Evolutionary conservation across 2,329 filamentous ascomycete genomes (phyloP).

Genomic region (Cladophialophora psammophila): DNA sequence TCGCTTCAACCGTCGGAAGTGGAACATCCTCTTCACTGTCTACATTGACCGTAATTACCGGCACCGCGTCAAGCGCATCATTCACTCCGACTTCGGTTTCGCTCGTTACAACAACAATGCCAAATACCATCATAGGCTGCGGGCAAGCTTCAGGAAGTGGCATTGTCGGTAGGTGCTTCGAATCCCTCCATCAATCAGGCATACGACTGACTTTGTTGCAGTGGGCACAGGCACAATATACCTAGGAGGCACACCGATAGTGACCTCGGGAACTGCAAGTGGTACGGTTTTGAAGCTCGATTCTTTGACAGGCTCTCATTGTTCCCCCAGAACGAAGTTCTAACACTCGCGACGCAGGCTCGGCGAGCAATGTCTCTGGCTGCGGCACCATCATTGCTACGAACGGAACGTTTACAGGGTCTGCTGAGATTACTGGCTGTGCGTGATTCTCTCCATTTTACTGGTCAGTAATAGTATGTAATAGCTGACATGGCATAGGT

Average conservation of each 20-base stretch:
- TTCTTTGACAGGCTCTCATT: background rate
- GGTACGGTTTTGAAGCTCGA: conserved; percentile 17
- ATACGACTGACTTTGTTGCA: conserved; percentile 9
- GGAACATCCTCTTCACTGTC: conserved; percentile 18
- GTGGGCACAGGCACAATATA: conserved; percentile 31
- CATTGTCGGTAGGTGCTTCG: conserved; percentile 30
- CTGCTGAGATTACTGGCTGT: conserved; percentile 37
- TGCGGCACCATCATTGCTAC: conserved; percentile 38
- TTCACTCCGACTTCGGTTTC: conserved; percentile 16
- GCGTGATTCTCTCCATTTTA: conserved; percentile 8
- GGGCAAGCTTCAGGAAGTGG: conserved; percentile 37
- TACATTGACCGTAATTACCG: conserved; percentile 31
- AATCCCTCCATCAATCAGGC: background rate
- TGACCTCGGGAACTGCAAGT: conserved; percentile 27
- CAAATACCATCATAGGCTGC: conserved; percentile 34
- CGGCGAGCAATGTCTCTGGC: conserved; percentile 30
- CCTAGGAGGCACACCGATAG: conserved; percentile 14
- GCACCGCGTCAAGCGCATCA: conserved; percentile 6
- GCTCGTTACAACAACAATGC: conserved; percentile 24
- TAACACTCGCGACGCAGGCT: conserved; percentile 18
- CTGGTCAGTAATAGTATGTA: background rate
- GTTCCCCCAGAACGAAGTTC: background rate
- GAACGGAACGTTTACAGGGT: conserved; percentile 34
- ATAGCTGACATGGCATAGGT: conserved; percentile 19
- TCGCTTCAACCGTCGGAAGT: background rate